Evolutionary conservation across 352 stramenopile genomes (phyloP).

Genomic region (Pythium guiyangense): DNA sequence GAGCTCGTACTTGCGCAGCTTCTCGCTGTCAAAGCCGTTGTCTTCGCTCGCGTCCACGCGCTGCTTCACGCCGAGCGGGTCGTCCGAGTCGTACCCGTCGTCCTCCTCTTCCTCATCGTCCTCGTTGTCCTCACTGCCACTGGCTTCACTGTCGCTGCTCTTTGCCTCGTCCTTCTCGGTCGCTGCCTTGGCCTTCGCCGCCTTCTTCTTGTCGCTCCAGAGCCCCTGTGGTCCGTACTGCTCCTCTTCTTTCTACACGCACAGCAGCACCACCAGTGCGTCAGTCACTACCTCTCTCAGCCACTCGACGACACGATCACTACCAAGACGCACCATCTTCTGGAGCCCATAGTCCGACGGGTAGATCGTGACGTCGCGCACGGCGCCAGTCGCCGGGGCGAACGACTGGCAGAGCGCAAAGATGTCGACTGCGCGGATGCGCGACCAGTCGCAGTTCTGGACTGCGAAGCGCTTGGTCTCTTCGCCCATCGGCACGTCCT

Average conservation of each 20-base stretch:
- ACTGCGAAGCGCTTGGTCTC: conserved; percentile 90
- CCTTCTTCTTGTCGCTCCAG: conserved; percentile 43
- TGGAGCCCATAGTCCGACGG: conserved; percentile 94
- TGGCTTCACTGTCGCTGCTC: conserved; percentile 12
- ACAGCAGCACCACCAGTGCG: background rate
- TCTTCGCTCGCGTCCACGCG: conserved; percentile 47
- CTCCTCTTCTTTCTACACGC: conserved; percentile 70
- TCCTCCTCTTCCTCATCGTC: conserved; percentile 31
- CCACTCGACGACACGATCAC: background rate
- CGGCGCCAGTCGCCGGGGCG: conserved; percentile 80
- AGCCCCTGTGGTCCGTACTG: conserved; percentile 63
- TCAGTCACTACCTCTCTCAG: background rate
- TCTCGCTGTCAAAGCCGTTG: conserved; percentile 92
- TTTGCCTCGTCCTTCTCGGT: conserved; percentile 18
- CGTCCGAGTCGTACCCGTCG: conserved; percentile 62
- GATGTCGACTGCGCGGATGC: conserved; percentile 94
- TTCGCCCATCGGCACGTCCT: conserved; percentile 80
- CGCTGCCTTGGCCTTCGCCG: conserved; percentile 6
- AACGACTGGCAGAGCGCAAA: conserved; percentile 95
- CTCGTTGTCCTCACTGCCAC: conserved; percentile 16
- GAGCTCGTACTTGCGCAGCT: conserved; percentile 95
- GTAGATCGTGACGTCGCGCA: conserved; percentile 94
- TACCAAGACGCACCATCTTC: conserved; percentile 73
- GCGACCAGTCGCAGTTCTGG: conserved; percentile 96
- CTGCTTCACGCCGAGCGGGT: conserved; percentile 65